Base-by-base conservation (phyloP, 2,329 filamentous ascomycete species). In the Waltergamsia citrina region DNA sequence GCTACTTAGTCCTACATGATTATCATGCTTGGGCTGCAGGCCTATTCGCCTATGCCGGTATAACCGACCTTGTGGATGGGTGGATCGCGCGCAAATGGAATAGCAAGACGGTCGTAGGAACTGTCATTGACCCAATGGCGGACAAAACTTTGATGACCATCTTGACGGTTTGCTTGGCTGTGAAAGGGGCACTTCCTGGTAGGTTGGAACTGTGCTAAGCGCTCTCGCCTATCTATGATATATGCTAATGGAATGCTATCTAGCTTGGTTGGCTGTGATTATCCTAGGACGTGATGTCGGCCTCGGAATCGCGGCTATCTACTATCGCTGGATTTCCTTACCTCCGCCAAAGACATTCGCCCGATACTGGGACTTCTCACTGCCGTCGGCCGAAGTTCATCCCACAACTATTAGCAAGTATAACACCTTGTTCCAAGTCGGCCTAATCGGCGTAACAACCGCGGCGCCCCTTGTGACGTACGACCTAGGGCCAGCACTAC, bases 131-230 rank as follows among this genome's bases (percentile, higher is more conserved):
- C 50, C 92, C 92, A 6, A 92, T 95, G 83, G 92, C 92, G 4
- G 92, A 98, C 60, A 98, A 98, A 63, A 74, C 78, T 7, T 71
- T 98, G 43, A 96, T 98, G 92, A 95, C 90, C 1, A 78, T 94
- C 38, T 60, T 94, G 47, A 93, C 90, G 1, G 79, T 90, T 10
- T 87, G 84, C 43, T 62, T 96, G 29, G 87, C 88, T 4, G 68
- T 82, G 41, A 87, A 94, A 47, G 87, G 86, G 4, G 73, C 78
- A 11, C 67, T 98, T 33, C 87, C 90, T 38, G 63, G 83, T 87
- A 64, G 45, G 75, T 63, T 18, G n/a, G 10, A 20, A 17, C 8
- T n/a, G 32, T 18, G 22, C 24, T 33, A 33, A 27, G n/a, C 7
- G 15, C 6, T 14, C 11, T 6, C 16, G 29, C n/a, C n/a, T n/a